Base-by-base conservation (phyloP, 495 filamentous ascomycete genomes). In the Neurospora sp. region DNA sequence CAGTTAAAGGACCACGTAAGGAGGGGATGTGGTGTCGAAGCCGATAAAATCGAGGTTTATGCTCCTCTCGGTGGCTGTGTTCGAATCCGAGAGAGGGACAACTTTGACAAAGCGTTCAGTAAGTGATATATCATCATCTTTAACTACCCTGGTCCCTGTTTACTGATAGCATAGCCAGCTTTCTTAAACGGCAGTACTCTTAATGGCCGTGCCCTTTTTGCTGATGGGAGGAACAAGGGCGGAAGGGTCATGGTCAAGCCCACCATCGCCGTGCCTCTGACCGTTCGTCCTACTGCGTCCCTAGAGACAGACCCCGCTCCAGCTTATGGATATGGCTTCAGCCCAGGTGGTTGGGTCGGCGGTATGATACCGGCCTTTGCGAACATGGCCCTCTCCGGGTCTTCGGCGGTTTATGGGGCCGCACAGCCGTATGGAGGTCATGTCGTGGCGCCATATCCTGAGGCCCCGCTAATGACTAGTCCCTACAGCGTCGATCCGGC, bases 51-150 rank as follows among this genome's bases (percentile, higher is more conserved):
- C 40, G 74, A 73, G 31, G 71, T 76, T 20, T 79, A 77, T 53
- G 69, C 73, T 8, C 76, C 77, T 5, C 75, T 74, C 2, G 42
- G 68, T 35, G 77, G 74, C 7, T 77, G 70, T 20, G 77, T 79
- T 10, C 71, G 74, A 35, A 74, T 79, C 9, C 71, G 42, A 41
- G 77, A 74, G 8, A 38, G 37, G 31, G 75, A 71, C 6, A 79
- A 76, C 20, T 79, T 76, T 68, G 71, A 77, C n/a, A 76, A 74
- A 68, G 74, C 72, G 22, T 70, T 77, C 61, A 61, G 77, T 77
- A 68, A 71, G 76, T 71, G 14, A 5, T 27, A 9, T 12, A 38
- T 27, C 16, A n/a, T 35, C 40, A 35, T 40, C 10, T 41, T 68
- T 6, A 27, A 20, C 22, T 69, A 37, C 42, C 9, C 22, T n/a